phyloP scores from a whole-genome alignment of 768 basidiomycete species.

The Tulasnella calospora region DNA sequence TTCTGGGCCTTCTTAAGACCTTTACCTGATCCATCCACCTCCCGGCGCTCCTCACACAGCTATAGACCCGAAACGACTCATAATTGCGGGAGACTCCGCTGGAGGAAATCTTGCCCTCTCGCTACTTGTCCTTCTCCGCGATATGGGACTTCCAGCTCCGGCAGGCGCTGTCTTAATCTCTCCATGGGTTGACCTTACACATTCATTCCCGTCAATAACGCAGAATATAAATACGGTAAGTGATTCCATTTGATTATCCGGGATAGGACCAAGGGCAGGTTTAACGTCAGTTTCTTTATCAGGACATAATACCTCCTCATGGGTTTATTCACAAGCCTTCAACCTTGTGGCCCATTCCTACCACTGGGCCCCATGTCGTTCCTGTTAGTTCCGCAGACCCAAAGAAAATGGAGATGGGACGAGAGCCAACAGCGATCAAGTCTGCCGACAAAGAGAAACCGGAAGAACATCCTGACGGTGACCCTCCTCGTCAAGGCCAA shows the following conservation, averaged over 20 bases:
- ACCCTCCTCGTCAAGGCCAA: neutral
- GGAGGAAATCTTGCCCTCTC: slow-evolving; percentile 85
- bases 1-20: slow-evolving; percentile 44
- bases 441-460: neutral
- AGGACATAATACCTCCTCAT: slow-evolving; percentile 75
- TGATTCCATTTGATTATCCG: neutral
- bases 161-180: slow-evolving; percentile 87
- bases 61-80: slow-evolving; percentile 73
- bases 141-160: slow-evolving; percentile 72
- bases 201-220: slow-evolving; percentile 87
- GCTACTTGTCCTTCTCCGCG: slow-evolving; percentile 67
- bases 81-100: slow-evolving; percentile 88
- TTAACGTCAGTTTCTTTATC: neutral
- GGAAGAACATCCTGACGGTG: neutral
- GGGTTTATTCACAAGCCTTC: slow-evolving; percentile 75
- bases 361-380: slow-evolving; percentile 12
- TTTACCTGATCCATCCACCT: slow-evolving; percentile 86
- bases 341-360: slow-evolving; percentile 52
- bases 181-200: slow-evolving; percentile 93
- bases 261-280: neutral
- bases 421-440: neutral
- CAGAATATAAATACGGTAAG: slow-evolving; percentile 76
- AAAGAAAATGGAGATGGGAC: neutral
- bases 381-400: neutral
- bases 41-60: slow-evolving; percentile 68